Evolutionary conservation across 805 yeast species (phyloP), one percentile per base, ranked within the genome.

Genomic region (Candida ulmi): DNA sequence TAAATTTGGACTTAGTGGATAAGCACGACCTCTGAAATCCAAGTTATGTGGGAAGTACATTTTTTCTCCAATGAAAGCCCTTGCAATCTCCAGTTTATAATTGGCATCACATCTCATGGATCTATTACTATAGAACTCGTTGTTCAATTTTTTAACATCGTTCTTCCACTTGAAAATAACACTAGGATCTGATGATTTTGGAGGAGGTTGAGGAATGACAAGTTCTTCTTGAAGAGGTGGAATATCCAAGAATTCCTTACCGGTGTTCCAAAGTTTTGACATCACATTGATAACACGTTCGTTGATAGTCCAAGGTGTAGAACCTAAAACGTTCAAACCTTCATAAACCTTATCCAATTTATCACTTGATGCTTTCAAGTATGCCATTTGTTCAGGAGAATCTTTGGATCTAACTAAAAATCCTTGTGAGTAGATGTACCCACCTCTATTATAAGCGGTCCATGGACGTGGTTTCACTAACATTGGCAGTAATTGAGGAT

Each of bases 21-120:
- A 84, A 2, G 91, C 88, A 60, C 95, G 74, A 8, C 95, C 95
- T 63, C 95, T 74, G 54, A 84, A 84, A 60, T 84, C 95, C 41
- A 84, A 63, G 46, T 83, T 83, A 55, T 85, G 91, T 8, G 95
- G 93, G 66, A 84, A 84, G 55, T 73, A 83, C 51, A 84, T 74
- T 50, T 72, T 72, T 58, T 84, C 93, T 18, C 95, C 95, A 19
- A 83, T 63, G 61, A 83, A 88, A 0, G 96, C 96, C 47, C 98
- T 74, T 1, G 99, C 98, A 56, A 93, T 88, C 61, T 93, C 99
- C 38, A 93, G 65, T 59, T 88, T 93, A 61, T 93, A 93, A 59
- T 93, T 91, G 46, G 86, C 72, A 61, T 90, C 97, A 66, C 99
- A 93, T 60, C 99, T 77, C 58, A 82, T 84, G 0, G 98, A 90